These are phyloP conservation scores for Boletus vermiculosoides DNA, from an alignment of 768 basidiomycete genomes.

Conservation along the genomic window DNA sequence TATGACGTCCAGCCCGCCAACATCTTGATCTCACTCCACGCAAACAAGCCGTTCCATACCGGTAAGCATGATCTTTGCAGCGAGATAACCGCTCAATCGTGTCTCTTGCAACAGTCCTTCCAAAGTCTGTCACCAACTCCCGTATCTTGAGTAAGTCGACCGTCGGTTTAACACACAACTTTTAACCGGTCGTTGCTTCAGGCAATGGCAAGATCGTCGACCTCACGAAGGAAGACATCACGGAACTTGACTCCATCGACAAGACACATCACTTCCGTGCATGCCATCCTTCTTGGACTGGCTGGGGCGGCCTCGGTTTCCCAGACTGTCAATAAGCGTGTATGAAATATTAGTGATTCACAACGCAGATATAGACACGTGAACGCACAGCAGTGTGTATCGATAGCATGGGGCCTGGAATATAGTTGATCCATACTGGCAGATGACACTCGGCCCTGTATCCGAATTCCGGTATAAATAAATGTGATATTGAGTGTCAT, in stretches of 20 bases:
- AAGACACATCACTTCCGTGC: conserved; percentile 59
- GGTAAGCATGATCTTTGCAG: conserved; percentile 30
- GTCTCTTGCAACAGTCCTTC: conserved; percentile 44
- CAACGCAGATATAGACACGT: not conserved
- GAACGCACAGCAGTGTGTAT: not conserved
- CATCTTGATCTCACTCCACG: conserved; percentile 67
- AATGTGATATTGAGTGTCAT: not conserved
- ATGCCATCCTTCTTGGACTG: conserved; percentile 61
- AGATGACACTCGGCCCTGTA: not conserved
- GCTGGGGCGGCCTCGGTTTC: conserved; percentile 61
- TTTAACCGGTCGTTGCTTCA: not conserved
- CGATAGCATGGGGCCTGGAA: not conserved
- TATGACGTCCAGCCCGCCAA: conserved; percentile 56
- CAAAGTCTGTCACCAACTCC: conserved; percentile 69
- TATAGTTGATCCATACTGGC: conserved; percentile 1
- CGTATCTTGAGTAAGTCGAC: conserved; percentile 51
- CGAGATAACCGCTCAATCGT: not conserved
- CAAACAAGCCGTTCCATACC: conserved; percentile 56
- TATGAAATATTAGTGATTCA: not conserved
- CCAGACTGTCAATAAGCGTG: conserved; percentile 40
- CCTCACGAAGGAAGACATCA: conserved; percentile 57
- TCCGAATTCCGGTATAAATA: conserved; percentile 9
- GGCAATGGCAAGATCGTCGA: conserved; percentile 60
- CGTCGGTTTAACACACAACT: not conserved
- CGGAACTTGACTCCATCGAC: conserved; percentile 53